These are phyloP conservation scores for Dothiorella sarmentorum DNA, from an alignment of 2,329 filamentous ascomycete species.

Conservation along the genomic window DNA sequence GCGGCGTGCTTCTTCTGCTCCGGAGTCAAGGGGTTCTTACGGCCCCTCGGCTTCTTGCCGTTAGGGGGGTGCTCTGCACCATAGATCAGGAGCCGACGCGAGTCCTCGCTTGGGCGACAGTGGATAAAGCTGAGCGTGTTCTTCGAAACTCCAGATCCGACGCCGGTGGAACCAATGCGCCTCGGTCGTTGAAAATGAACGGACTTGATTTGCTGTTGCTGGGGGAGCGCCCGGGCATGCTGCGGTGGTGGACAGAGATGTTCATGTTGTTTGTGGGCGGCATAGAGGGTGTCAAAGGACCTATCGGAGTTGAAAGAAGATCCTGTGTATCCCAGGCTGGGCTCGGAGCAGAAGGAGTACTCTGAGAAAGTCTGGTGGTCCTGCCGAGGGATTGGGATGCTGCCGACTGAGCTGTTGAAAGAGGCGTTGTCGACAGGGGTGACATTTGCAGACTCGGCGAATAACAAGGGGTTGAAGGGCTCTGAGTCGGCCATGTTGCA, in stretches of 20 bases:
- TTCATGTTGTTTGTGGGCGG: not conserved
- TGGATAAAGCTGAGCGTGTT: conserved; percentile 28
- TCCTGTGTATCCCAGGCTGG: conserved; percentile 12
- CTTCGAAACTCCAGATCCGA: not conserved
- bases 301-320: conserved; percentile 12
- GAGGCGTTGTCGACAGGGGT: not conserved
- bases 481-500: not conserved
- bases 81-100: conserved; percentile 30
- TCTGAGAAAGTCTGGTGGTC: not conserved
- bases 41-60: conserved; percentile 25
- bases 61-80: not conserved
- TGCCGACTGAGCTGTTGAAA: not conserved
- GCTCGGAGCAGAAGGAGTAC: conserved; percentile 9
- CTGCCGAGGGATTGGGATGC: conserved; percentile 14
- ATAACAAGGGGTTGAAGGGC: conserved; percentile 2
- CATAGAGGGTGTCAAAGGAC: not conserved
- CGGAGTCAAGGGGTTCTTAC: conserved; percentile 32
- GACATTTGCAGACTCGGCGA: not conserved
- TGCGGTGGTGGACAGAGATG: not conserved
- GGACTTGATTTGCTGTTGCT: not conserved
- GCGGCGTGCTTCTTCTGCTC: conserved; percentile 35
- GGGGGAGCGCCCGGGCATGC: not conserved
- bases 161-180: not conserved
- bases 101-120: conserved; percentile 32
- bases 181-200: not conserved